These are phyloP conservation scores for Talaromyces sp. DNA, from an alignment of 2,329 filamentous ascomycete species.

Conservation along the genomic window DNA sequence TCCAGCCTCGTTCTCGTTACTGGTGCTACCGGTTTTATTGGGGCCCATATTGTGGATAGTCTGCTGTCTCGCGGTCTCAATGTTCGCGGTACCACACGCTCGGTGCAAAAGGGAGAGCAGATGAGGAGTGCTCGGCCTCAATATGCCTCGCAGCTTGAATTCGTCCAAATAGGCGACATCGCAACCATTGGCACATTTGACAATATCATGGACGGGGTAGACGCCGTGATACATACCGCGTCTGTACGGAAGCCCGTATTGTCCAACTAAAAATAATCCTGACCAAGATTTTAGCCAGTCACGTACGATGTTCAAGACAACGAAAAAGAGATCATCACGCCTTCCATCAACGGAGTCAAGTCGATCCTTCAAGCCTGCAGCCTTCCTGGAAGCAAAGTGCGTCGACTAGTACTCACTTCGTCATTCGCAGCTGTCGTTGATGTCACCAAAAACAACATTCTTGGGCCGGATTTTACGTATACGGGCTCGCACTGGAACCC, in stretches of 20 bases:
- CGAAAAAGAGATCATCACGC: conserved; percentile 11
- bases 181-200: conserved; percentile 1
- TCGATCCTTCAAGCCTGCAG: conserved; percentile 6
- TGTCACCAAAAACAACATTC: neutral
- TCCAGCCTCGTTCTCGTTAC: conserved; percentile 17
- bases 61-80: conserved; percentile 12
- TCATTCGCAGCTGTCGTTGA: conserved; percentile 11
- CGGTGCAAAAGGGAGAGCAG: conserved; percentile 8
- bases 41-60: conserved; percentile 19
- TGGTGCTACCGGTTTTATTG: conserved; percentile 24
- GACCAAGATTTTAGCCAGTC: neutral
- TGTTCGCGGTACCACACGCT: conserved; percentile 13
- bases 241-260: neutral
- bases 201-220: conserved; percentile 6
- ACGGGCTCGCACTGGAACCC: conserved; percentile 11
- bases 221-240: conserved; percentile 8
- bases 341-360: conserved; percentile 10
- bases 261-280: neutral
- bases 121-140: conserved; percentile 12
- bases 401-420: conserved; percentile 9
- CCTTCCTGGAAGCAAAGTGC: conserved; percentile 1
- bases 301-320: conserved; percentile 6
- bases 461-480: conserved; percentile 9
- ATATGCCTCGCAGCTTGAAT: conserved; percentile 3
- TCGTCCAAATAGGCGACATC: conserved; percentile 10